Percentiles rank a stretch among this genome's conserved stretches.
These are phyloP conservation scores for Talaromyces sp. DNA, from an alignment of 2,329 filamentous ascomycete genomes.

Conservation along the genomic window DNA sequence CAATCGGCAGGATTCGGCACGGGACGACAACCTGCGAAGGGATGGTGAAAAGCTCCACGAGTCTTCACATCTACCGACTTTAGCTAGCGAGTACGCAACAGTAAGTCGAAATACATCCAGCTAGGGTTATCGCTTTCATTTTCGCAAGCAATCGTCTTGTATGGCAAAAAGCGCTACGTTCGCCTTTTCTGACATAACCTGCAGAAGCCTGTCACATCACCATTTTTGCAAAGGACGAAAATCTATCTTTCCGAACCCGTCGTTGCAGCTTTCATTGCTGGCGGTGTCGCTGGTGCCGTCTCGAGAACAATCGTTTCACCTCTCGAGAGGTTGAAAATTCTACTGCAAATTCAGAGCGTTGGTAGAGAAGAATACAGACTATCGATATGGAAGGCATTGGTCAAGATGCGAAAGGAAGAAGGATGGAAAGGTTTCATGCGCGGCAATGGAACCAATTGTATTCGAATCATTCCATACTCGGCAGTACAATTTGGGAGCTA, in stretches of 20 bases:
- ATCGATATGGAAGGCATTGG: conserved; percentile 80
- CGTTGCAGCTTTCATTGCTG: conserved; percentile 86
- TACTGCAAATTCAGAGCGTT: conserved; percentile 92
- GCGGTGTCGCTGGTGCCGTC: conserved; percentile 92
- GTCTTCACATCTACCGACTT: conserved; percentile 9
- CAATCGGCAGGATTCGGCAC: conserved; percentile 30
- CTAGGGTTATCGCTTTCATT: not conserved
- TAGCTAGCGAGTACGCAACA: conserved; percentile 7
- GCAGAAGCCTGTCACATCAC: conserved; percentile 13
- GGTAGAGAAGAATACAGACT: conserved; percentile 91
- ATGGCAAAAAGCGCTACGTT: not conserved
- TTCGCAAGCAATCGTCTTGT: not conserved
- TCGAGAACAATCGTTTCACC: conserved; percentile 96
- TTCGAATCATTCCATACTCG: conserved; percentile 96
- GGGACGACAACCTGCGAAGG: conserved; percentile 20
- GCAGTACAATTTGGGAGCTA: conserved; percentile 98
- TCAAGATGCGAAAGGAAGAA: conserved; percentile 96
- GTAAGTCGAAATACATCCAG: conserved; percentile 2
- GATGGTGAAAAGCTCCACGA: conserved; percentile 23
- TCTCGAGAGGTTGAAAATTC: conserved; percentile 90
- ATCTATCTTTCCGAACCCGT: conserved; percentile 72
- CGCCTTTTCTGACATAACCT: conserved; percentile 4
- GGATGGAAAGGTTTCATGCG: conserved; percentile 97
- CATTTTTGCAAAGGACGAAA: conserved; percentile 27
- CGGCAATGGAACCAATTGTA: conserved; percentile 96